These are phyloP conservation scores for Colletotrichum chlorophyti DNA, from an alignment of 2,329 filamentous ascomycete genomes.

Conservation along the genomic window DNA sequence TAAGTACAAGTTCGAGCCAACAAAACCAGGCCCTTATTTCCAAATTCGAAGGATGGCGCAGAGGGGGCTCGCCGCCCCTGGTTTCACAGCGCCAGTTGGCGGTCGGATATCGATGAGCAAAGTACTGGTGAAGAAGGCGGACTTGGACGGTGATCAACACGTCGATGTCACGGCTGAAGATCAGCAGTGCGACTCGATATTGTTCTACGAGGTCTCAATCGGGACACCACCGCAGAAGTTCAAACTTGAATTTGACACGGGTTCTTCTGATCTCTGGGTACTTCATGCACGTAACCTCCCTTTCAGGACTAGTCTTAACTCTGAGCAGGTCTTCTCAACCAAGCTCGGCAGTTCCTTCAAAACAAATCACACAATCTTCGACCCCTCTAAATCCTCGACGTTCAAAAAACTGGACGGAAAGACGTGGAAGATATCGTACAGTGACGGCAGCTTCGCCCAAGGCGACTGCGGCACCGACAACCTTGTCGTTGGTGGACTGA, in stretches of 20 bases:
- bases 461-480: conserved; percentile 72
- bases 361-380: conserved; percentile 50
- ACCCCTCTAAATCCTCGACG: conserved; percentile 43
- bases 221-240: conserved; percentile 62
- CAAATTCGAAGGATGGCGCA: conserved; percentile 23
- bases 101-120: conserved; percentile 23
- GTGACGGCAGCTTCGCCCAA: conserved; percentile 67
- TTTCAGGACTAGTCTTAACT: conserved; percentile 28
- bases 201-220: conserved; percentile 46
- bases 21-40: conserved; percentile 21
- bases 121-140: conserved; percentile 14
- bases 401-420: conserved; percentile 47
- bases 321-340: conserved; percentile 37
- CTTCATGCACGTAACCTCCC: conserved; percentile 44
- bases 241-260: conserved; percentile 76
- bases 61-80: conserved; percentile 24
- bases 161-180: conserved; percentile 25
- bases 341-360: conserved; percentile 32
- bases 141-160: conserved; percentile 5
- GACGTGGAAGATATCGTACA: conserved; percentile 72
- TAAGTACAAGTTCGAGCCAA: conserved; percentile 26
- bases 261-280: conserved; percentile 78
- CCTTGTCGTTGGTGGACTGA: conserved; percentile 71
- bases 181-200: conserved; percentile 63
- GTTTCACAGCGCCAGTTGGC: conserved; percentile 14